These are phyloP conservation scores for Pulveroboletus frians DNA, from an alignment of 768 basidiomycete genomes.

Conservation along the genomic window DNA sequence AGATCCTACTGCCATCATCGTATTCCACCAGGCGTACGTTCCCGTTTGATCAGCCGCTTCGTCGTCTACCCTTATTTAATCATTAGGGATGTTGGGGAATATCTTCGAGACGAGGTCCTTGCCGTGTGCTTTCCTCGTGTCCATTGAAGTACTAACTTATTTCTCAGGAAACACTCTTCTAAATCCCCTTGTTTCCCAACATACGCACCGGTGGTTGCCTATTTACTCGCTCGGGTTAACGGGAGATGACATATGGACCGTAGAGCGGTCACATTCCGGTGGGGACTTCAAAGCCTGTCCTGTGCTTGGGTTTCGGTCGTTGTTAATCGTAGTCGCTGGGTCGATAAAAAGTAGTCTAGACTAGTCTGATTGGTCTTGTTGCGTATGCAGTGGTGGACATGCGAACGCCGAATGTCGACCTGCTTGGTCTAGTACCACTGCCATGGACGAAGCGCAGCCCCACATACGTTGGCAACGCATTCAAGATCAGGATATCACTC, in stretches of 20 bases:
- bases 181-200: conserved; percentile 10
- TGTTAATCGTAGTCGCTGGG: conserved; percentile 4
- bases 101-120: conserved; percentile 89
- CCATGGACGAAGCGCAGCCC: conserved; percentile 37
- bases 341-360: conserved; percentile 29
- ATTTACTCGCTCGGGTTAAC: conserved; percentile 17
- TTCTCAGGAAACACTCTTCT: conserved; percentile 75
- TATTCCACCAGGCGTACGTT: conserved; percentile 91
- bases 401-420: neutral
- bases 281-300: neutral
- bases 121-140: neutral
- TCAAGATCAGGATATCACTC: conserved; percentile 53
- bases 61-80: neutral
- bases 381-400: neutral
- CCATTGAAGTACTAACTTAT: conserved; percentile 10
- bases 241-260: conserved; percentile 12
- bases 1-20: conserved; percentile 94
- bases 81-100: conserved; percentile 92
- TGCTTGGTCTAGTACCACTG: neutral
- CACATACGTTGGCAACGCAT: conserved; percentile 53
- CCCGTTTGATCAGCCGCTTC: neutral
- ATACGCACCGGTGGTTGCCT: conserved; percentile 3
- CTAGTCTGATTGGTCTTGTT: neutral
- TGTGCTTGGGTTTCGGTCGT: conserved; percentile 39
- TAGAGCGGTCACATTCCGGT: neutral